Percentiles rank a stretch among this genome's conserved stretches.
Evolutionary conservation across 2,329 filamentous ascomycete genomes (phyloP).

Genomic region (Stachybotrys chartarum): DNA sequence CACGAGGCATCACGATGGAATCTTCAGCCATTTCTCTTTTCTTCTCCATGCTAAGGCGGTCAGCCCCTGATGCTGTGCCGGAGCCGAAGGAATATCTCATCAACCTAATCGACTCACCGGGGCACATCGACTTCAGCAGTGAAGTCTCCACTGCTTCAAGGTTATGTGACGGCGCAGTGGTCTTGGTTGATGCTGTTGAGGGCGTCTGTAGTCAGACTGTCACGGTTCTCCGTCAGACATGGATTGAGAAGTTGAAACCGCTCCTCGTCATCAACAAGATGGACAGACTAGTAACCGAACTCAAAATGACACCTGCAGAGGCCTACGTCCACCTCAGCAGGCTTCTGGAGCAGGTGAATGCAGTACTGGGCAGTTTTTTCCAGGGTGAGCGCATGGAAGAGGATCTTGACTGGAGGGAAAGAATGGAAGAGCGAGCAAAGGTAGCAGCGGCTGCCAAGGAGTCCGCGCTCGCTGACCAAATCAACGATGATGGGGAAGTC

Average conservation of each 20-base stretch:
- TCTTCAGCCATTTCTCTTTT: slow-evolving; percentile 95
- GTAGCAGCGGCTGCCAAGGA: slow-evolving; percentile 61
- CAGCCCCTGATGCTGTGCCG: slow-evolving; percentile 59
- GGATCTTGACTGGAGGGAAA: slow-evolving; percentile 90
- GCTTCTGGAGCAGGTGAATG: slow-evolving; percentile 91
- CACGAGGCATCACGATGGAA: slow-evolving; percentile 98
- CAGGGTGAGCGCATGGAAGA: slow-evolving; percentile 98
- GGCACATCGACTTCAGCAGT: slow-evolving; percentile 97
- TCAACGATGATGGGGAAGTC: slow-evolving; percentile 49
- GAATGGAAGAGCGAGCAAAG: slow-evolving; percentile 78
- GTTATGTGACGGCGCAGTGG: slow-evolving; percentile 87
- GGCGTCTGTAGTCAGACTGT: slow-evolving; percentile 98
- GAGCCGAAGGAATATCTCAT: slow-evolving; percentile 85
- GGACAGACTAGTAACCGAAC: slow-evolving; percentile 86
- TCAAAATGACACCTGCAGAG: slow-evolving; percentile 86
- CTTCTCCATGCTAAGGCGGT: slow-evolving; percentile 82
- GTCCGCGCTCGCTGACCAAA: slow-evolving; percentile 35
- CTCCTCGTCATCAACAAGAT: slow-evolving; percentile 98
- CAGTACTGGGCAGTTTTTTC: slow-evolving; percentile 94
- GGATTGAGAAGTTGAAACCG: slow-evolving; percentile 92
- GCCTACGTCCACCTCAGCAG: slow-evolving; percentile 86
- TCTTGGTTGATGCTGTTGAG: slow-evolving; percentile 93
- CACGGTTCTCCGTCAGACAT: slow-evolving; percentile 88
- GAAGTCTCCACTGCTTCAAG: slow-evolving; percentile 95
- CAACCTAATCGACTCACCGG: slow-evolving; percentile 95